Evolutionary conservation across 2,329 filamentous ascomycete species (phyloP), one percentile per base, ranked within the genome.

Genomic region (Ceratocystis harringtonii): DNA sequence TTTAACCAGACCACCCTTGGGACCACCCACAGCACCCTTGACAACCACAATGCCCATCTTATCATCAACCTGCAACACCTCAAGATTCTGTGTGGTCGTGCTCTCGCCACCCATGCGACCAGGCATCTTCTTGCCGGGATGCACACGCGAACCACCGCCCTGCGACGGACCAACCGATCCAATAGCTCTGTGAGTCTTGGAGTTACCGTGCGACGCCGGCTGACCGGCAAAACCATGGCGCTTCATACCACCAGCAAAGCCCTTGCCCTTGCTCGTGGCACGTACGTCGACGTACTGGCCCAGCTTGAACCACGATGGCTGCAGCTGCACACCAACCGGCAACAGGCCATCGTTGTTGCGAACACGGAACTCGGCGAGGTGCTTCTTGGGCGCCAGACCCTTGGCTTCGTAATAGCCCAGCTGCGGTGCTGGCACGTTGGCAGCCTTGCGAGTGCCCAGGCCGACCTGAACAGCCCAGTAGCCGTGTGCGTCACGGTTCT

Each of bases 241-340:
- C 84, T 99, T 99, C 94, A 99, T 99, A 70, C 90, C 94, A 82
- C 94, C 94, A 8, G 88, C 90, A 74, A 96, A 99, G 6, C 94
- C 94, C 83, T 90, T 92, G 64, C 94, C 94, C 73, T 89, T 84
- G 70, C 85, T 87, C 72, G 88, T 84, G 61, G 85, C 87, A 71
- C 86, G 82, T 64, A 90, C 86, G 77, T 99, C 94, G 68, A 99
- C 88, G 75, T 85, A 95, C 77, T 96, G 91, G 19, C 94, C 94
- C 72, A 87, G 83, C 71, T 86, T 81, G 77, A 97, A 97, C 89
- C 94, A 95, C 72, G 89, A 86, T n/a, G 94, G 90, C 68, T 83
- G 81, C 70, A 99, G 83, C 70, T 82, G 79, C 71, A 86, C 79
- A 52, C 94, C 94, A 28, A 96, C 81, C 28, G 84, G 82, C 64